Conservation (phyloP, 78 protist genomes). For the Chrysochromulina parva region DNA sequence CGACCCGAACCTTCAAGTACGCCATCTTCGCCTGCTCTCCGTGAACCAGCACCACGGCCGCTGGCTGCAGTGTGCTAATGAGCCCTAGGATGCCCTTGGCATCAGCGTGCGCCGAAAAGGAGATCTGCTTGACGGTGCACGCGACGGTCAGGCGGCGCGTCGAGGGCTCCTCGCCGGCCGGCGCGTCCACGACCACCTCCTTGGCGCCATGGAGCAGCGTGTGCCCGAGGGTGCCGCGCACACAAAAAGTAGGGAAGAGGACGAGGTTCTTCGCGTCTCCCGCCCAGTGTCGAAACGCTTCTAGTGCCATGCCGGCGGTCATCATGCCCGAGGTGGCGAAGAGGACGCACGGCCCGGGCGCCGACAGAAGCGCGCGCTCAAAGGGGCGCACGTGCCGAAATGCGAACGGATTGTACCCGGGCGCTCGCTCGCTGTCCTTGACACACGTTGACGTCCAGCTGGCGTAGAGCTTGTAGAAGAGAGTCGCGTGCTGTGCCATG, state of each 20-base stretch:
- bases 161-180: too few relatives aligned
- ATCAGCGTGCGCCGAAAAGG: slow-evolving; percentile 94
- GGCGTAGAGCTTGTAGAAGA: slow-evolving; percentile 88
- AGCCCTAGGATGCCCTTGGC: slow-evolving; percentile 90
- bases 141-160: too few relatives aligned
- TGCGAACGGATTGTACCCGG: slow-evolving; percentile 73
- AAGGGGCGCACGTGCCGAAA: slow-evolving; percentile 77
- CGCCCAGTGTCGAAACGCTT: slow-evolving; percentile 82
- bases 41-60: slow-evolving; percentile 90
- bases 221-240: slow-evolving; percentile 93
- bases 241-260: slow-evolving; percentile 88
- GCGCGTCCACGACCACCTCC: too few relatives aligned
- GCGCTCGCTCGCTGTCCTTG: background rate
- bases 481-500: slow-evolving; percentile 72
- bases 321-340: slow-evolving; percentile 98
- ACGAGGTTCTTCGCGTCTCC: slow-evolving; percentile 78
- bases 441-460: slow-evolving; percentile 87
- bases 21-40: slow-evolving; percentile 80
- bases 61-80: slow-evolving; percentile 73
- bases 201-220: slow-evolving; percentile 44
- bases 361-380: slow-evolving; percentile 45
- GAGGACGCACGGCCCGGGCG: slow-evolving; percentile 79
- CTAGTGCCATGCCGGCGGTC: slow-evolving; percentile 84
- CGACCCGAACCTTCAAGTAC: slow-evolving; percentile 66
- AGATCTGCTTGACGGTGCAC: background rate